Evolutionary conservation across 2,329 filamentous ascomycete genomes (phyloP).

Genomic region (Trichocomaceae sp.): DNA sequence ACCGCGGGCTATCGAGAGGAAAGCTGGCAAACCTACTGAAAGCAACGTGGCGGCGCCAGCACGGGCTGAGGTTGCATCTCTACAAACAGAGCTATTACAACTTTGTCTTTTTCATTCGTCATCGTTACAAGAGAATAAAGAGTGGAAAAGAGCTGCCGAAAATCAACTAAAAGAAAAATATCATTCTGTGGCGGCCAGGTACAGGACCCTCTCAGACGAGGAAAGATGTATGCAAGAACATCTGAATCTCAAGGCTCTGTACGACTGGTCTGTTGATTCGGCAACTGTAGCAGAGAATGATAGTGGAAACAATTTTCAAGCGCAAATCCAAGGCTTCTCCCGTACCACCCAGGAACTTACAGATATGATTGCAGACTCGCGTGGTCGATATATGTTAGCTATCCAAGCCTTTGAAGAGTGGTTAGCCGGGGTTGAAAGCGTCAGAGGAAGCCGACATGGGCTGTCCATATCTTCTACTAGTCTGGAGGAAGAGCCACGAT

Average conservation of each 20-base stretch:
- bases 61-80: constrained; percentile 29
- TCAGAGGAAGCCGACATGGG: constrained; percentile 17
- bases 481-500: constrained; percentile 16
- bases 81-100: constrained; percentile 41
- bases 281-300: constrained; percentile 17
- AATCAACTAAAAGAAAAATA: constrained; percentile 29
- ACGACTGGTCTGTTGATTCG: constrained; percentile 29
- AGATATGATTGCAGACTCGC: constrained; percentile 22
- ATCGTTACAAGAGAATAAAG: constrained; percentile 21
- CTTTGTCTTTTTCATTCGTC: constrained; percentile 34
- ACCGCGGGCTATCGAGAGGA: constrained; percentile 16
- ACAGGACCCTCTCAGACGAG: constrained; percentile 24
- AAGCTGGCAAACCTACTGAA: constrained; percentile 8
- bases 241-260: constrained; percentile 31
- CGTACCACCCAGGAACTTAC: constrained; percentile 34
- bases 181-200: constrained; percentile 28
- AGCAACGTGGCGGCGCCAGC: constrained; percentile 21
- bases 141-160: constrained; percentile 29
- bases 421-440: constrained; percentile 25
- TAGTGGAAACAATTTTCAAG: constrained; percentile 25
- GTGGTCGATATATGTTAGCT: constrained; percentile 25
- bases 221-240: constrained; percentile 29
- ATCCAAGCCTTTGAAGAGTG: constrained; percentile 32
- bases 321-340: constrained; percentile 35
- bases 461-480: neutral